A percentile compares a stretch with the other conserved stretches of the same genome.
Evolutionary conservation across 129 eudicot species (phyloP).

Genomic region (Saposhnikovia divaricata): DNA sequence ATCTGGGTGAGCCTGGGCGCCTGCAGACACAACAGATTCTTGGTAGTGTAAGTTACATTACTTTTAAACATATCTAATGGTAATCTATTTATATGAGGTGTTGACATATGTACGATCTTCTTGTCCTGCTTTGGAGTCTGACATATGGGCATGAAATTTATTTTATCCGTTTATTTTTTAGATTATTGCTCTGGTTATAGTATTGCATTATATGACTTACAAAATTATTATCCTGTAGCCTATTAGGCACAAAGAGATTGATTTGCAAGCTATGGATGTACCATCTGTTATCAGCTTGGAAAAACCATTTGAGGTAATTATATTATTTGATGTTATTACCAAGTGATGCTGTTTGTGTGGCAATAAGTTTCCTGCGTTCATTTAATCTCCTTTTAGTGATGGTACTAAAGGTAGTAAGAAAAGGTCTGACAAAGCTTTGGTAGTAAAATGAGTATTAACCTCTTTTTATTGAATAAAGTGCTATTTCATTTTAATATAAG

Average conservation of each 20-base stretch:
- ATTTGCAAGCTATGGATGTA: slow-evolving; percentile 61
- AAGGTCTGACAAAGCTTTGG: not conserved
- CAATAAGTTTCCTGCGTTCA: not conserved
- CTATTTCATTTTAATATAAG: not conserved
- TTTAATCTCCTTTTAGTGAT: not conserved
- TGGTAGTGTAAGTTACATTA: slow-evolving; percentile 62
- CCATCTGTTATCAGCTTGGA: slow-evolving; percentile 72
- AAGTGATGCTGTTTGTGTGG: not conserved
- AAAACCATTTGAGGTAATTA: slow-evolving; percentile 64
- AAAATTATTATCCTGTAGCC: slow-evolving; percentile 48
- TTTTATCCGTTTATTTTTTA: not conserved
- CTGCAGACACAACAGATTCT: slow-evolving; percentile 93
- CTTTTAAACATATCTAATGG: not conserved
- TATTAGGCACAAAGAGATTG: slow-evolving; percentile 63
- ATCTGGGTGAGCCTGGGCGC: slow-evolving; percentile 97
- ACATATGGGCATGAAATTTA: not conserved
- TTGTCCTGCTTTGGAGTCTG: not conserved
- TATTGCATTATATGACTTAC: slow-evolving; percentile 6
- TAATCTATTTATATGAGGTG: not conserved
- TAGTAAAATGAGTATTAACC: not conserved
- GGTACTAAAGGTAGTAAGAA: not conserved
- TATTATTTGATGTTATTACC: not conserved
- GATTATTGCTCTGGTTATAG: not conserved
- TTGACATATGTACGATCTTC: not conserved
- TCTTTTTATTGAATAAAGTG: not conserved